Percentiles rank a stretch among this genome's conserved stretches.
These are phyloP conservation scores for Ophiostoma perfectum DNA, from an alignment of 2,329 filamentous ascomycete species.

Conservation along the genomic window DNA sequence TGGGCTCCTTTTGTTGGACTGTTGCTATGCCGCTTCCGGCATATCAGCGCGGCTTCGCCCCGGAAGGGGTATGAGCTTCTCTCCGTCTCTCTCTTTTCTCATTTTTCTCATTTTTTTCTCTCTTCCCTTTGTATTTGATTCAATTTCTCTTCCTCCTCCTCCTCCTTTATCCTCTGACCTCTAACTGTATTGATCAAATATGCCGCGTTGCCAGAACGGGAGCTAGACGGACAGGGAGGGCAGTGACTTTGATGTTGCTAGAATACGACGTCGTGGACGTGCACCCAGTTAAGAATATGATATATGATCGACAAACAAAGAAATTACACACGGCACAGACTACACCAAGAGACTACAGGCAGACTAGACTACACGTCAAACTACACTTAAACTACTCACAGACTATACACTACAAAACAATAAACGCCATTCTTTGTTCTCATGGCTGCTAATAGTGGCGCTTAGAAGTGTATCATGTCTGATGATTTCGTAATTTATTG, in stretches of 20 bases:
- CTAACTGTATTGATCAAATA: background rate
- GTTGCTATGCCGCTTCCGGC: slow-evolving; percentile 9
- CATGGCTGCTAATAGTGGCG: background rate
- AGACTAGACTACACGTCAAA: background rate
- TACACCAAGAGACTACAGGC: background rate
- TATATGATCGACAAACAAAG: slow-evolving; percentile 5
- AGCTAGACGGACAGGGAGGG: slow-evolving; percentile 2
- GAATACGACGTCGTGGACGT: background rate
- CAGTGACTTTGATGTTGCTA: background rate
- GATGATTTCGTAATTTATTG: background rate
- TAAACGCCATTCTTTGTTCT: background rate
- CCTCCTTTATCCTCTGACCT: background rate
- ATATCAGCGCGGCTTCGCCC: background rate
- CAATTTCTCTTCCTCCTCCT: background rate
- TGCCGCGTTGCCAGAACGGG: background rate
- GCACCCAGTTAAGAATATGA: background rate
- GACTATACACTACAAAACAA: background rate
- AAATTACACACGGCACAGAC: background rate
- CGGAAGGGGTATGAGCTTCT: background rate
- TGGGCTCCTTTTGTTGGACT: background rate
- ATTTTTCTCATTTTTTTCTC: background rate
- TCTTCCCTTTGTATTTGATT: background rate
- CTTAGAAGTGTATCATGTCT: background rate
- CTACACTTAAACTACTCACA: background rate
- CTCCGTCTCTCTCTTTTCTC: background rate